phyloP scores from a whole-genome alignment of 257 asterid genomes.

The Ilex asprella region DNA sequence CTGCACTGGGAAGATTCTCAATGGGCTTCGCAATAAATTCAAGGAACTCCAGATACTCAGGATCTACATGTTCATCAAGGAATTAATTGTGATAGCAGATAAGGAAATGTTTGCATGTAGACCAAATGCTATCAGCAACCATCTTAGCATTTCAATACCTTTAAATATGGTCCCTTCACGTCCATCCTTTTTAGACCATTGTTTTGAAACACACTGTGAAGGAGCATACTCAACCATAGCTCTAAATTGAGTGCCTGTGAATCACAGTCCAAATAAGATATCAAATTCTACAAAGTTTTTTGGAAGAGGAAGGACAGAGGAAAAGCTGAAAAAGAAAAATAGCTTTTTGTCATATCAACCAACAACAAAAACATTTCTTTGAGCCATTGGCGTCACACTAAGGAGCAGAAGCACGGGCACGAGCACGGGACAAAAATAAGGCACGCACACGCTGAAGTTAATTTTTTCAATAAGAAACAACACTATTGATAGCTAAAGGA shows the following conservation, averaged over 20 bases:
- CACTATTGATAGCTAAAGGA: too few relatives aligned
- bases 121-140: conserved; percentile 19
- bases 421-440: too few relatives aligned
- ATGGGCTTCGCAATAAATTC: conserved; percentile 84
- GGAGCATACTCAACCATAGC: conserved; percentile 94
- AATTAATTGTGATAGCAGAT: conserved; percentile 25
- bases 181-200: conserved; percentile 86
- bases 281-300: neutral
- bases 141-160: conserved; percentile 37
- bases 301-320: neutral
- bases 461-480: too few relatives aligned
- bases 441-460: too few relatives aligned
- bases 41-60: conserved; percentile 98
- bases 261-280: neutral
- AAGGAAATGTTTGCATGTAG: conserved; percentile 17
- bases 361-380: neutral
- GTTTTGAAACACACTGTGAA: conserved; percentile 90
- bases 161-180: conserved; percentile 88
- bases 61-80: conserved; percentile 63
- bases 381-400: neutral
- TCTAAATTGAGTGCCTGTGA: conserved; percentile 85
- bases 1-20: conserved; percentile 99
- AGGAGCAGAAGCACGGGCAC: too few relatives aligned
- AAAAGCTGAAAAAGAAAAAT: neutral
- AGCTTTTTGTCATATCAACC: neutral